A percentile compares a stretch with the other conserved stretches of the same genome.
These are phyloP conservation scores for Xylariaceae sp. DNA, from an alignment of 2,329 filamentous ascomycete species.

Conservation along the genomic window DNA sequence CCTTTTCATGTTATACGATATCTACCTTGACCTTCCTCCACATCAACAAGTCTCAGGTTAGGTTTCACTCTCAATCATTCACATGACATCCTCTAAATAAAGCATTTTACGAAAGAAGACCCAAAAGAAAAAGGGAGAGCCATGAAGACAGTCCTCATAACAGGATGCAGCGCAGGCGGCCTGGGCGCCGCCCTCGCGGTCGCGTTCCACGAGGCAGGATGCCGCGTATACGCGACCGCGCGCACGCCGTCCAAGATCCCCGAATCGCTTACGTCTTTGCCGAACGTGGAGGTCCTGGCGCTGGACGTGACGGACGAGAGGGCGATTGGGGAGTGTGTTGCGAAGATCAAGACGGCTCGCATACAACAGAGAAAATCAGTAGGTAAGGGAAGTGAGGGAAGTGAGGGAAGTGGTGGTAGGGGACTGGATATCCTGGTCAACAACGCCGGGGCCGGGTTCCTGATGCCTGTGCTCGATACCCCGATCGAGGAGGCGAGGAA, in stretches of 20 bases:
- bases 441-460: conserved; percentile 3
- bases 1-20: no score
- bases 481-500: not conserved
- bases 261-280: conserved; percentile 17
- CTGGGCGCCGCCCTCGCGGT: conserved; percentile 25
- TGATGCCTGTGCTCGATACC: conserved; percentile 4
- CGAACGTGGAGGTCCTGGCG: conserved; percentile 23
- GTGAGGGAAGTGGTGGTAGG: no score
- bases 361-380: no score
- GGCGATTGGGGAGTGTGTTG: conserved; percentile 20
- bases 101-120: no score
- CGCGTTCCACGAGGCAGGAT: conserved; percentile 21
- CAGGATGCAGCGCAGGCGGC: conserved; percentile 24
- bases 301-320: conserved; percentile 30
- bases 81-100: no score
- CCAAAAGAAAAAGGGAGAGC: no score
- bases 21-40: no score
- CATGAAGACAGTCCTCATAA: conserved; percentile 17
- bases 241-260: conserved; percentile 26
- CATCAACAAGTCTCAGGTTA: no score
- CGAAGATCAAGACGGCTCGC: conserved; percentile 7
- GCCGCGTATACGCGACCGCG: conserved; percentile 32
- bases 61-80: no score
- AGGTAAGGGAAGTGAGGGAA: no score
- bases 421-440: conserved; percentile 4